Percentiles rank a stretch among this genome's conserved stretches.
These are phyloP conservation scores for Pseudocercospora eumusae DNA, from an alignment of 2,329 filamentous ascomycete species.

Conservation along the genomic window DNA sequence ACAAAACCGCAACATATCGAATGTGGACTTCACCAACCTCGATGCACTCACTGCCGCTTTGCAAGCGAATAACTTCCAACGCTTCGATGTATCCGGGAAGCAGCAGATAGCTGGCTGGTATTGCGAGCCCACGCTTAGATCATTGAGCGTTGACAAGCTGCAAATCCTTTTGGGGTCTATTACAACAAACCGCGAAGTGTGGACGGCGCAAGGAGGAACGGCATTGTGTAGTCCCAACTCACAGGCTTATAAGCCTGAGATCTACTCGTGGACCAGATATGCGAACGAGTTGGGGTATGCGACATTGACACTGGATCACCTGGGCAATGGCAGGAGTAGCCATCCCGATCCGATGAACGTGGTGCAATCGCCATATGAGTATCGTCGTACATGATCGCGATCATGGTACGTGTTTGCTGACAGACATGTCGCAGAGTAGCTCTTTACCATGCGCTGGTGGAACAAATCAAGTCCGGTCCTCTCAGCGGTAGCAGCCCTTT, in stretches of 20 bases:
- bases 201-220: conserved; percentile 22
- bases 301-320: conserved; percentile 18
- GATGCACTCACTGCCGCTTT: conserved; percentile 11
- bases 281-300: conserved; percentile 19
- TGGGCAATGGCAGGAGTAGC: conserved; percentile 18
- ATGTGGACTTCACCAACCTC: conserved; percentile 13
- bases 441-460: conserved; percentile 17
- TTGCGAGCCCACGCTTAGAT: conserved; percentile 13
- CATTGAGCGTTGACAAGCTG: conserved; percentile 9
- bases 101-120: conserved; percentile 21
- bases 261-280: conserved; percentile 22
- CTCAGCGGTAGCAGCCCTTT: conserved; percentile 4
- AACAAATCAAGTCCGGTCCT: conserved; percentile 14
- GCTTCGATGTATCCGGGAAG: conserved; percentile 12
- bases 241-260: conserved; percentile 17
- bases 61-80: conserved; percentile 7
- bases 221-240: neutral
- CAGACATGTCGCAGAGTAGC: conserved; percentile 5
- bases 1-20: conserved; percentile 17
- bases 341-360: conserved; percentile 22
- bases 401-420: neutral
- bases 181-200: conserved; percentile 20
- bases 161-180: conserved; percentile 20
- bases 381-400: neutral
- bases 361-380: conserved; percentile 22